Conservation (phyloP, 1,139 yeast genomes). For the Arxiozyma heterogenica region DNA sequence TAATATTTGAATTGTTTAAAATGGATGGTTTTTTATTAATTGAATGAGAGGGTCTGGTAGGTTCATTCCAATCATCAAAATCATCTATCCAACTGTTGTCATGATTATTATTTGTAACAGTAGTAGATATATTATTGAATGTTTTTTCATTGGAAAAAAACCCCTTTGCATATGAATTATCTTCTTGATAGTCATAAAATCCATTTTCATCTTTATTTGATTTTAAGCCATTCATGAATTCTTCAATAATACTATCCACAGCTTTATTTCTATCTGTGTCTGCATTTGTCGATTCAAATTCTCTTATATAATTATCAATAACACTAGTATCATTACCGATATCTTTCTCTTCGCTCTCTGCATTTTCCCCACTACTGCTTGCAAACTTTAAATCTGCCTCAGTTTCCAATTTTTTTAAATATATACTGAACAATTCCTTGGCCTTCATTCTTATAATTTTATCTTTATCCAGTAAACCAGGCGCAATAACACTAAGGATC, state of each 20-base stretch:
- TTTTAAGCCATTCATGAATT: neutral
- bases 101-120: neutral
- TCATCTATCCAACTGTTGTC: neutral
- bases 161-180: neutral
- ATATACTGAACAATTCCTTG: slow-evolving; percentile 51
- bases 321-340: neutral
- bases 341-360: neutral
- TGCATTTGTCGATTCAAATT: slow-evolving; percentile 1
- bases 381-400: slow-evolving; percentile 50
- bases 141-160: neutral
- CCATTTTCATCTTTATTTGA: slow-evolving; percentile 33
- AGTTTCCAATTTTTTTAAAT: slow-evolving; percentile 53
- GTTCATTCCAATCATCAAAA: neutral
- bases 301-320: slow-evolving; percentile 1
- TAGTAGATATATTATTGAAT: neutral
- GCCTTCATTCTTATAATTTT: slow-evolving; percentile 67
- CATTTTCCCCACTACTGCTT: slow-evolving; percentile 25
- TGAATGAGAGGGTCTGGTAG: neutral
- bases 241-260: neutral
- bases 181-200: neutral
- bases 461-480: slow-evolving; percentile 69
- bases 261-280: slow-evolving; percentile 1
- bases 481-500: slow-evolving; percentile 78
- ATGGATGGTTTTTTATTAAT: neutral
- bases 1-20: neutral